These are phyloP conservation scores for Dalbergia cochinchinensis DNA, from an alignment of 306 rosid genomes.

Conservation along the genomic window DNA sequence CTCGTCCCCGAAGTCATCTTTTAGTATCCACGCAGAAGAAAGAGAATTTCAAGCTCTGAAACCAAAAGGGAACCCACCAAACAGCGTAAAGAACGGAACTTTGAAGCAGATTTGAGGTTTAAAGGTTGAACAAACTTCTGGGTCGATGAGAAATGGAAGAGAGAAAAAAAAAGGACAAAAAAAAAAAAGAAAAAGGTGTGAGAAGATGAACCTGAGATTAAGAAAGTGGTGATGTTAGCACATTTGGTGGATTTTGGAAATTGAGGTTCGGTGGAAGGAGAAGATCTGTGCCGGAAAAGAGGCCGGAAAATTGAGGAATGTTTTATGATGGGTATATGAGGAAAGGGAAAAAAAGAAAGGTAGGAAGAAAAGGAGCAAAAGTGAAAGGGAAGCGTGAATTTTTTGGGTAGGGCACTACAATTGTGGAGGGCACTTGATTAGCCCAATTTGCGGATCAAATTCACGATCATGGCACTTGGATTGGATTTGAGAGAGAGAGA, in stretches of 20 bases:
- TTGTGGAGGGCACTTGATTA: slow-evolving; percentile 41
- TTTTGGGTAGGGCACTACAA: slow-evolving; percentile 26
- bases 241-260: slow-evolving; percentile 5
- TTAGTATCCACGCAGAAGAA: too few relatives aligned
- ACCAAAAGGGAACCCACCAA: not conserved
- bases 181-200: not conserved
- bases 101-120: not conserved
- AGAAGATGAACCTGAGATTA: not conserved
- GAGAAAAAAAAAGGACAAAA: too few relatives aligned
- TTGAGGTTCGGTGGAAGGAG: slow-evolving; percentile 22
- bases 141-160: not conserved
- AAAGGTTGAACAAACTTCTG: not conserved
- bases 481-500: not conserved
- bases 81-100: slow-evolving; percentile 26
- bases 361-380: not conserved
- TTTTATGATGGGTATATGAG: not conserved
- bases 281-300: slow-evolving; percentile 32
- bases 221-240: not conserved
- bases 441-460: slow-evolving; percentile 54
- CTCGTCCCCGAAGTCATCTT: slow-evolving; percentile 85
- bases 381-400: slow-evolving; percentile 28
- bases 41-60: not conserved
- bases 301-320: slow-evolving; percentile 23
- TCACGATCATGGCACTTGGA: slow-evolving; percentile 27
- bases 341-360: not conserved